These are phyloP conservation scores for Borovskyia barvae DNA, from an alignment of 208 protist genomes.

Conservation along the genomic window DNA sequence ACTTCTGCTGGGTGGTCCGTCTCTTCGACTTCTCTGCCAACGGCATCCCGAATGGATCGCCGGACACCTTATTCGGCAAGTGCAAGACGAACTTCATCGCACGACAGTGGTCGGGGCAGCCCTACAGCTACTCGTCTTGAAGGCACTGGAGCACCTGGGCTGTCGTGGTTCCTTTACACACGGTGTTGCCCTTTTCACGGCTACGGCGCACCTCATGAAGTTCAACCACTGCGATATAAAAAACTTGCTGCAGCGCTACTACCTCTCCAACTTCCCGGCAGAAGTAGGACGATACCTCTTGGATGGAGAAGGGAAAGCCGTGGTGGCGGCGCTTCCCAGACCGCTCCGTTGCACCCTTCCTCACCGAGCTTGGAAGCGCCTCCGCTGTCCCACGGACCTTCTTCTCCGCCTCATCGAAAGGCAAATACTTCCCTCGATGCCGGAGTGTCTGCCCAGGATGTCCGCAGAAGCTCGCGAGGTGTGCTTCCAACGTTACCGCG, in stretches of 20 bases:
- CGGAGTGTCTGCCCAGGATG: background rate
- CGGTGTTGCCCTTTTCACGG: conserved; percentile 9
- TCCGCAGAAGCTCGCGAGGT: conserved; percentile 6
- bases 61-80: background rate
- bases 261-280: conserved; percentile 6
- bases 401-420: conserved; percentile 11
- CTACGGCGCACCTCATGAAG: conserved; percentile 2
- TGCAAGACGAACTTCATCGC: background rate
- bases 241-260: background rate
- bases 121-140: background rate
- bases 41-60: conserved; percentile 3
- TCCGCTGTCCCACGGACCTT: conserved; percentile 1
- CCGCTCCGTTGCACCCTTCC: background rate
- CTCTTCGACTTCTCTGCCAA: conserved; percentile 5
- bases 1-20: background rate
- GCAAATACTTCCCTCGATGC: background rate
- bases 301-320: conserved; percentile 3
- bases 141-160: conserved; percentile 1
- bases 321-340: background rate
- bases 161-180: background rate
- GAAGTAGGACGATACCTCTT: conserved; percentile 13
- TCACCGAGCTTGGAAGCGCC: background rate
- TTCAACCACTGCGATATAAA: background rate
- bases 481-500: conserved; percentile 3
- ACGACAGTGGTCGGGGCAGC: background rate